A percentile compares a stretch with the other conserved stretches of the same genome.
phyloP scores from a whole-genome alignment of 1,139 yeast species.

The Pichia terricola region DNA sequence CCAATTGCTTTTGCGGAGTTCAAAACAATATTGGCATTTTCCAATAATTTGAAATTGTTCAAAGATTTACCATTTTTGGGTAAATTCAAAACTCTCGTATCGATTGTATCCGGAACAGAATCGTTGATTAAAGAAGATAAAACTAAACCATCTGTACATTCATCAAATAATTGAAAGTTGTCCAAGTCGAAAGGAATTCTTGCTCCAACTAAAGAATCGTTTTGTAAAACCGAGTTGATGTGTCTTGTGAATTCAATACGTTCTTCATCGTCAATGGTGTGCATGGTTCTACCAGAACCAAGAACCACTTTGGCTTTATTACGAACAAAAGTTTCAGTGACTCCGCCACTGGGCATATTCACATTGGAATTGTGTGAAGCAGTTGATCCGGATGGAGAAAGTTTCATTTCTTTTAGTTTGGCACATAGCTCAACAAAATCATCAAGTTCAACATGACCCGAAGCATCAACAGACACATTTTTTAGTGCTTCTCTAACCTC shows the following conservation, averaged over 20 bases:
- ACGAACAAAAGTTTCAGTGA: slow-evolving; percentile 35
- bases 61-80: slow-evolving; percentile 76
- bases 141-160: slow-evolving; percentile 91
- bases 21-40: slow-evolving; percentile 93
- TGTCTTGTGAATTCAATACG: slow-evolving; percentile 92
- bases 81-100: slow-evolving; percentile 88
- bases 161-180: slow-evolving; percentile 92
- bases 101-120: slow-evolving; percentile 96
- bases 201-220: slow-evolving; percentile 79
- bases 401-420: slow-evolving; percentile 36
- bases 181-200: slow-evolving; percentile 90
- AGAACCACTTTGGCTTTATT: slow-evolving; percentile 63
- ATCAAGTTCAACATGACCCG: slow-evolving; percentile 93
- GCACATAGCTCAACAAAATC: slow-evolving; percentile 86
- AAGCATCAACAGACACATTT: slow-evolving; percentile 85
- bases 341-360: slow-evolving; percentile 13
- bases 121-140: slow-evolving; percentile 90
- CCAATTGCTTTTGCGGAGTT: slow-evolving; percentile 99
- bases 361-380: slow-evolving; percentile 11
- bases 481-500: slow-evolving; percentile 90
- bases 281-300: slow-evolving; percentile 81
- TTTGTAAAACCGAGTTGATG: slow-evolving; percentile 82
- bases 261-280: slow-evolving; percentile 95
- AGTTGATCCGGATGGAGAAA: slow-evolving; percentile 13
- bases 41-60: slow-evolving; percentile 92